Evolutionary conservation across 352 stramenopile genomes (phyloP), one percentile per base, ranked within the genome.

Genomic region (Pythium dissotocum): DNA sequence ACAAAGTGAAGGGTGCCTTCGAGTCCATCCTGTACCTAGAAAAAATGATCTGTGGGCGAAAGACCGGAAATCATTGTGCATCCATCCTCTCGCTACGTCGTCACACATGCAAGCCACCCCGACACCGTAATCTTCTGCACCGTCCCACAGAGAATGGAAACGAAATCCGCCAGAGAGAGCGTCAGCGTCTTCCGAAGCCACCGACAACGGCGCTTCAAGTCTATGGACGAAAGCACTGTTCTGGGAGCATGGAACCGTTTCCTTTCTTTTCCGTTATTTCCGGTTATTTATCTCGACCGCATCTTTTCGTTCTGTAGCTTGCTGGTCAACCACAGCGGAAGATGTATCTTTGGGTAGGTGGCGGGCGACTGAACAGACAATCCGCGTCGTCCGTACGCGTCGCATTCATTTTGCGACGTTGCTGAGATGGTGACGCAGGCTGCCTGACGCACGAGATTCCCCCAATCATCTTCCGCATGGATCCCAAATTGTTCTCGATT

Each of bases 401-500:
- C 35, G 35, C 35, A n/a, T 46, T 6, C 2, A 30, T 21, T 49
- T 14, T 62, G 52, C 61, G 61, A 61, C 52, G 51, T 46, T 26
- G 38, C 36, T 58, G 21, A 38, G 32, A 16, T 5, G 16, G 55
- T 69, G 62, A 69, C 62, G 55, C 30, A 60, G 57, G 35, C 54
- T 32, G 21, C 40, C 28, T 35, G 62, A 44, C 54, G 5, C 33
- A n/a, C 28, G 36, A 69, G 62, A 69, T 69, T 69, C 62, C 51
- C n/a, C 62, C 62, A 69, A 69, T 69, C 62, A 69, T 24, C n/a
- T 4, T 46, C 58, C 53, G 52, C 44, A 33, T 55, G 54, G 26
- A 42, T 51, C 44, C 44, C 40, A 21, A 26, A 21, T 61, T 71
- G 57, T 71, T 71, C 58, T 70, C 52, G 24, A 38, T 49, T 16